Conservation (phyloP, 495 filamentous ascomycete genomes). For the Xylona heveae region DNA sequence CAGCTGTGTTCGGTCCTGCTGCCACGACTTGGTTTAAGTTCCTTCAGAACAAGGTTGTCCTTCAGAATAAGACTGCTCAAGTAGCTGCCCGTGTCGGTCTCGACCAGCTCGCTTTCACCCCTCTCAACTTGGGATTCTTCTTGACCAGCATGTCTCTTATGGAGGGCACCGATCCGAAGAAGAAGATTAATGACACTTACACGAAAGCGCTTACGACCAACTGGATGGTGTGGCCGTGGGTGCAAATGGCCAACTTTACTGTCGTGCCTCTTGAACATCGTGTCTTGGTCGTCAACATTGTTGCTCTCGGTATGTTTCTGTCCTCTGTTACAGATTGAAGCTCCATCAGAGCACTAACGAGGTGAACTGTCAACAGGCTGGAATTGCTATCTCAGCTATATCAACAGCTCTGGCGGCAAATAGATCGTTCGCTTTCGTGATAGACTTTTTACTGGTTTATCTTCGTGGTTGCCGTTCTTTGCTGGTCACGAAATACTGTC, state of each 20-base stretch:
- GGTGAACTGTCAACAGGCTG: conserved; percentile 46
- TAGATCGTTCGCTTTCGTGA: no score
- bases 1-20: conserved; percentile 76
- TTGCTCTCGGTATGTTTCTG: conserved; percentile 43
- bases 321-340: no score
- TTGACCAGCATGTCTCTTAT: conserved; percentile 69
- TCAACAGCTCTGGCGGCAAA: conserved; percentile 45
- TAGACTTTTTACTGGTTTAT: no score
- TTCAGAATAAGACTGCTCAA: conserved; percentile 42
- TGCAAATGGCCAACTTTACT: conserved; percentile 81
- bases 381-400: conserved; percentile 85
- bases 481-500: no score
- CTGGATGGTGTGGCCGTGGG: conserved; percentile 80
- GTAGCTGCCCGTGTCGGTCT: conserved; percentile 59
- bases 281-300: conserved; percentile 72
- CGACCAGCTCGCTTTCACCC: conserved; percentile 78
- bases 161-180: conserved; percentile 49
- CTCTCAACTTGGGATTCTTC: conserved; percentile 62
- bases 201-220: conserved; percentile 53
- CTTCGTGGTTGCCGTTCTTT: no score
- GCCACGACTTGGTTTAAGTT: conserved; percentile 80
- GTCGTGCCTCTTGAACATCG: conserved; percentile 72
- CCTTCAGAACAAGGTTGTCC: conserved; percentile 44
- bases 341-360: no score
- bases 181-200: conserved; percentile 54